phyloP scores from a whole-genome alignment of 768 basidiomycete genomes.

The Lactarius tabidus region DNA sequence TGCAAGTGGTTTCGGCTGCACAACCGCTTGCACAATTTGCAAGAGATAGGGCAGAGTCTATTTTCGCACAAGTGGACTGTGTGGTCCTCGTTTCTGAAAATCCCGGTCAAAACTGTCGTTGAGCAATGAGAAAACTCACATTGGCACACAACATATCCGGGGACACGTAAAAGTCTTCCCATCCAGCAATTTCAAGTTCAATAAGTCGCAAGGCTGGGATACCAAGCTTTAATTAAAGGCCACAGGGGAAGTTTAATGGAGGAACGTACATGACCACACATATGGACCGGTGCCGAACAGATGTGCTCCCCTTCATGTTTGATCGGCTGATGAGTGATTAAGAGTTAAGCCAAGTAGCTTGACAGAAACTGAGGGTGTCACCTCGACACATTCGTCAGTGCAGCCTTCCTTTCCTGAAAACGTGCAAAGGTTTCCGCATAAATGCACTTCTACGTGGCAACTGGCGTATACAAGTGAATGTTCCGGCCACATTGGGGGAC shows the following conservation, averaged over 20 bases:
- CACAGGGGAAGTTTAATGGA: too few species aligned
- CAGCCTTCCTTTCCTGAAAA: conserved; percentile 50
- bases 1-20: conserved; percentile 52
- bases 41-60: conserved; percentile 50
- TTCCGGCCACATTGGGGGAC: neutral
- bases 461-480: conserved; percentile 32
- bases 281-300: conserved; percentile 51
- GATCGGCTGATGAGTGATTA: conserved; percentile 35
- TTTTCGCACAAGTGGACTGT: conserved; percentile 47
- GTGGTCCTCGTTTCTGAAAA: conserved; percentile 43
- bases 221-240: neutral
- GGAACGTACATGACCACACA: conserved; percentile 48
- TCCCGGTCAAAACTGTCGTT: neutral
- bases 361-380: conserved; percentile 20
- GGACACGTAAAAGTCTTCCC: conserved; percentile 18
- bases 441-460: conserved; percentile 46
- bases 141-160: conserved; percentile 16
- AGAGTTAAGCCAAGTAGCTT: neutral
- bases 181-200: conserved; percentile 12
- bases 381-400: conserved; percentile 48
- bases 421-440: conserved; percentile 51
- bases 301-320: conserved; percentile 51
- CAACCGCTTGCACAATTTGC: conserved; percentile 52
- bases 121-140: conserved; percentile 10
- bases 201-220: conserved; percentile 21